Conservation (phyloP, 495 filamentous ascomycete genomes). For the Elasticomyces elasticus region DNA sequence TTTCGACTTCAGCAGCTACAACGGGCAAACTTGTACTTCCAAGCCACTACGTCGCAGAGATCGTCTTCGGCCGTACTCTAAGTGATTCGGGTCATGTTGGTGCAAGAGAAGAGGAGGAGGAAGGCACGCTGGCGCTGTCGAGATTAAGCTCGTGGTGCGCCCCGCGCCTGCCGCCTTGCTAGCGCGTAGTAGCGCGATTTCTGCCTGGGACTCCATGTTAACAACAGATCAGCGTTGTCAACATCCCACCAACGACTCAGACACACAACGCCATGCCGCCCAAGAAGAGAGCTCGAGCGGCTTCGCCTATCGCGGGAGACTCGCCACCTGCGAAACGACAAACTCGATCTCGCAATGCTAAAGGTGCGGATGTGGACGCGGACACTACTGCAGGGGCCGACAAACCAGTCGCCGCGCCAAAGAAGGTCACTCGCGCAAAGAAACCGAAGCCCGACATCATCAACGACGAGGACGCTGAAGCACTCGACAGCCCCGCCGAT, state of each 20-base stretch:
- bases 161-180: no score
- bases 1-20: no score
- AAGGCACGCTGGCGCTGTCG: no score
- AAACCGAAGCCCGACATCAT: conserved; percentile 20
- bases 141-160: no score
- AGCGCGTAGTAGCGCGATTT: no score
- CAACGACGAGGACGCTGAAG: conserved; percentile 13
- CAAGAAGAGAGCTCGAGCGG: conserved; percentile 1
- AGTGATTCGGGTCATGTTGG: no score
- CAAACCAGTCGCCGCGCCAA: conserved; percentile 25
- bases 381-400: not conserved
- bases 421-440: conserved; percentile 25
- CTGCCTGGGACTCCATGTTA: no score
- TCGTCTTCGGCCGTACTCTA: no score
- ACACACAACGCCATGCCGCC: not conserved
- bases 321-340: not conserved
- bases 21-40: no score
- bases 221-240: no score
- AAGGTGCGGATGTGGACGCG: not conserved
- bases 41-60: no score
- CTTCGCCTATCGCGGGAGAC: not conserved
- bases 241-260: not conserved
- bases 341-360: not conserved
- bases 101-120: no score
- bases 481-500: conserved; percentile 8